These are phyloP conservation scores for Cladosporium sp. DNA, from an alignment of 2,329 filamentous ascomycete species.

Conservation along the genomic window DNA sequence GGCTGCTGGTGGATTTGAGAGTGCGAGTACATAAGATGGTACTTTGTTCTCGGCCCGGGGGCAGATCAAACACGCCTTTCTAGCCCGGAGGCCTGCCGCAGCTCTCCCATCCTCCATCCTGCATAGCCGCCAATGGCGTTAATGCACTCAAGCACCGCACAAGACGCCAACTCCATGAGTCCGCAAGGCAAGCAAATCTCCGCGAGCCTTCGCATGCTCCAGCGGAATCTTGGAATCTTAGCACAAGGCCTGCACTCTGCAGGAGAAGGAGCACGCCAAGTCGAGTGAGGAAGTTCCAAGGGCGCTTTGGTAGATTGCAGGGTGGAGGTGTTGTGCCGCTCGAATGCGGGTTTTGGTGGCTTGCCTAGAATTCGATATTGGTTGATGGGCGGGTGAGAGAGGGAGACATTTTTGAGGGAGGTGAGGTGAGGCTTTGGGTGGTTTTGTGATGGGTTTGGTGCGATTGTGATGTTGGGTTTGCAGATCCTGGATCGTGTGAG, in stretches of 20 bases:
- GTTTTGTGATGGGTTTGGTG: background rate
- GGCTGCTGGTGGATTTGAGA: no score
- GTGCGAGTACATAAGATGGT: background rate
- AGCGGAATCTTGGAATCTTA: background rate
- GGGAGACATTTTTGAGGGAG: background rate
- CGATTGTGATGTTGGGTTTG: no score
- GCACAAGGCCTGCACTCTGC: slow-evolving; percentile 2
- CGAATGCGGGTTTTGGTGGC: slow-evolving; percentile 1
- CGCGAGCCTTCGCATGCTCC: background rate
- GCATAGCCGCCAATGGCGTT: no score
- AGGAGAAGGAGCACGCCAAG: slow-evolving; percentile 7
- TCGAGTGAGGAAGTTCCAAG: slow-evolving; percentile 7
- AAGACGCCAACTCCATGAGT: no score
- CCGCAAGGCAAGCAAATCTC: background rate
- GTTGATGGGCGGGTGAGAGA: background rate
- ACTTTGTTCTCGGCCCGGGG: background rate
- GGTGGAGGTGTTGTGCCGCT: background rate
- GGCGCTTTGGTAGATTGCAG: slow-evolving; percentile 11
- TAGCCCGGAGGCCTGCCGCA: background rate
- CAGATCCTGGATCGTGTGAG: no score
- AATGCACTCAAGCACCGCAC: no score
- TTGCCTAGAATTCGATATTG: slow-evolving; percentile 4
- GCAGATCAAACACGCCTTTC: background rate
- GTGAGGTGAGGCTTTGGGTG: background rate
- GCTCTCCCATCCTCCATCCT: background rate